Evolutionary conservation across 257 asterid genomes (phyloP), one percentile per base, ranked within the genome.

Genomic region (Nicotiana attenuata): DNA sequence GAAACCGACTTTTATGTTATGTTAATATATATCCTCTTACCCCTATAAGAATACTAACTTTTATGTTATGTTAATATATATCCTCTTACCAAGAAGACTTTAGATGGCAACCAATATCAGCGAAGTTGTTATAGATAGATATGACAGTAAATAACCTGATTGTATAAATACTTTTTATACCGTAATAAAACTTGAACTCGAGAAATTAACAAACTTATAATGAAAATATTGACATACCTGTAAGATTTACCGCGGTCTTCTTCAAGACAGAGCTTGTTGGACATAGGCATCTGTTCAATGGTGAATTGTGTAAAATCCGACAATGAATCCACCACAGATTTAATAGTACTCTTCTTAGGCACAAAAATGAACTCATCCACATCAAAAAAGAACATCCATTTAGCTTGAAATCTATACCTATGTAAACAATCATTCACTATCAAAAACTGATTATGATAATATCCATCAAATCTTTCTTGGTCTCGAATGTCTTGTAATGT

Each of bases 341-440:
- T 80, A 15, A 93, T 73, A 28, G 93, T 90, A 81, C 84, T 92
- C 85, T 87, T 91, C 85, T 89, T 84, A 8, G 94, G 97, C 38
- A 93, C 92, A 78, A 84, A 93, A 10, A 94, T 77, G 83, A 88
- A 94, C 53, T 94, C 97, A 73, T 94, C 98, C 3, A 94, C 95
- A 80, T 93, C 98, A 33, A 94, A 94, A 90, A 93, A 94, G 79
- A 92, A 88, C 88, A 90, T 89, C 97, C 98, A 94, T 77, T 94
- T 92, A 3, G 98, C 84, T 29, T 76, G 52, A 41, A 82, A 91
- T 59, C 91, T 86, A 80, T 94, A 87, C 71, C 92, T 76, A 50
- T 94, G 98, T 80, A 94, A 86, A 81, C 98, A 94, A 78, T 94
- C 97, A 66, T 93, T 94, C 66, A 94, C 94, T 2, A 94, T 83